Evolutionary conservation across 2,329 filamentous ascomycete genomes (phyloP).

Genomic region (Aspergillus sp.): DNA sequence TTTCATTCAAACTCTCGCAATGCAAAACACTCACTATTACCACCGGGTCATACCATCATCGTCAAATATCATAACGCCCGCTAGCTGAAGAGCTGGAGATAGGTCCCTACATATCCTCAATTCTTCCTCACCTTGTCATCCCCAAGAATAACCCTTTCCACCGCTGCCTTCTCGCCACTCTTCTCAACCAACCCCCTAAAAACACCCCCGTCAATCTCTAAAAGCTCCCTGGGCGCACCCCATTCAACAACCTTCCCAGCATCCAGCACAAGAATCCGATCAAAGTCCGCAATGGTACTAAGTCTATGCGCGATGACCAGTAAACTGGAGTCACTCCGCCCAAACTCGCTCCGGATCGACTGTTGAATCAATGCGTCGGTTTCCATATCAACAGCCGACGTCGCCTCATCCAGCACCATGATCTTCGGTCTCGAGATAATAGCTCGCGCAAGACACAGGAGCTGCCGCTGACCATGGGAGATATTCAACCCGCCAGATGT

Average conservation of each 20-base stretch:
- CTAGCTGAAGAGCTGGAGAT: background rate
- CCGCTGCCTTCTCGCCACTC: constrained; percentile 26
- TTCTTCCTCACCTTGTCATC: background rate
- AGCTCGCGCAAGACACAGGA: constrained; percentile 28
- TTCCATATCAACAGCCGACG: constrained; percentile 73
- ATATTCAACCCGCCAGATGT: constrained; percentile 69
- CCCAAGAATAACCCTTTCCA: constrained; percentile 20
- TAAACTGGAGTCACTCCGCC: constrained; percentile 58
- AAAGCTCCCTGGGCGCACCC: constrained; percentile 63
- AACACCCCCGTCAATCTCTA: constrained; percentile 51
- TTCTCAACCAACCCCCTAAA: constrained; percentile 58
- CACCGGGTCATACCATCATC: background rate
- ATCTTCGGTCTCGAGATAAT: constrained; percentile 72
- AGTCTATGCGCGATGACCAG: constrained; percentile 58
- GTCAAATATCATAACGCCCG: background rate
- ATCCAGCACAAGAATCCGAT: constrained; percentile 69
- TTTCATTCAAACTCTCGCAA: background rate
- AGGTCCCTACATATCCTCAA: background rate
- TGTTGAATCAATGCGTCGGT: constrained; percentile 74
- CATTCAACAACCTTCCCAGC: constrained; percentile 69
- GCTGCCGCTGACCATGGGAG: constrained; percentile 30
- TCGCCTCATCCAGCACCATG: constrained; percentile 79
- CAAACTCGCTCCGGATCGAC: constrained; percentile 69
- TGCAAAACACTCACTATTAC: background rate
- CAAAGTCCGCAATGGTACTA: constrained; percentile 71